These are phyloP conservation scores for Pulchroboletus neoregius DNA, from an alignment of 1,284 basidiomycete genomes.

Conservation along the genomic window DNA sequence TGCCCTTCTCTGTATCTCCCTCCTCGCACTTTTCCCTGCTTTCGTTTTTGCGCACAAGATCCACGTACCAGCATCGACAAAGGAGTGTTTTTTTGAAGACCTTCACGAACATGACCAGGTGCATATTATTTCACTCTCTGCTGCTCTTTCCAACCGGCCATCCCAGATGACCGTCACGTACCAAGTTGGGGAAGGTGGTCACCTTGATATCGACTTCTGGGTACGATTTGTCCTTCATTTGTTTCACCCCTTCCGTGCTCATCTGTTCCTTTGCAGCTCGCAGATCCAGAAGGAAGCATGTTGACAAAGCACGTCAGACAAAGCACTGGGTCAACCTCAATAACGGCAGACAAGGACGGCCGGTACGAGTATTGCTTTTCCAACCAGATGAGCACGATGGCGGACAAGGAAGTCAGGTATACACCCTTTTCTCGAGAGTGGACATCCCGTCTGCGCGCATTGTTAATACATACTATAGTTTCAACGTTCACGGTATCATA, in stretches of 20 bases:
- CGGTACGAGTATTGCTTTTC: slow-evolving; percentile 97
- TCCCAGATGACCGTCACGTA: slow-evolving; percentile 97
- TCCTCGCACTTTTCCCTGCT: slow-evolving; percentile 29
- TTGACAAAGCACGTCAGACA: slow-evolving; percentile 81
- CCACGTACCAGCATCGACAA: slow-evolving; percentile 71
- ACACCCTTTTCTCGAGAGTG: slow-evolving; percentile 24
- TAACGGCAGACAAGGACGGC: slow-evolving; percentile 85
- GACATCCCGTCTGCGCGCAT: background rate
- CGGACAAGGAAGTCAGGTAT: slow-evolving; percentile 91
- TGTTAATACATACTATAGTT: slow-evolving; percentile 49
- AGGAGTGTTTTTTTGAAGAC: slow-evolving; percentile 99
- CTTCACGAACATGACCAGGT: slow-evolving; percentile 94
- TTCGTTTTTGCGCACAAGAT: slow-evolving; percentile 62
- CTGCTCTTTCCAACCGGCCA: slow-evolving; percentile 5
- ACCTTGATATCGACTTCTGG: slow-evolving; percentile 96
- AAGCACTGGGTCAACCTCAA: slow-evolving; percentile 85
- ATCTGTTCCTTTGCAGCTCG: slow-evolving; percentile 49
- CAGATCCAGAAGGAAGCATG: slow-evolving; percentile 66
- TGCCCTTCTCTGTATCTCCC: slow-evolving; percentile 14
- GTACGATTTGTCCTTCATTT: slow-evolving; percentile 40
- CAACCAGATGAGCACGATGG: slow-evolving; percentile 94
- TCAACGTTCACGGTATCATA: slow-evolving; percentile 98
- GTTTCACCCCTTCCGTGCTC: background rate
- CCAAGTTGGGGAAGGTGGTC: slow-evolving; percentile 95
- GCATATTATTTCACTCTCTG: slow-evolving; percentile 1